phyloP scores from a whole-genome alignment of 164 flowering plant species.

The Paratinospora sagittata region DNA sequence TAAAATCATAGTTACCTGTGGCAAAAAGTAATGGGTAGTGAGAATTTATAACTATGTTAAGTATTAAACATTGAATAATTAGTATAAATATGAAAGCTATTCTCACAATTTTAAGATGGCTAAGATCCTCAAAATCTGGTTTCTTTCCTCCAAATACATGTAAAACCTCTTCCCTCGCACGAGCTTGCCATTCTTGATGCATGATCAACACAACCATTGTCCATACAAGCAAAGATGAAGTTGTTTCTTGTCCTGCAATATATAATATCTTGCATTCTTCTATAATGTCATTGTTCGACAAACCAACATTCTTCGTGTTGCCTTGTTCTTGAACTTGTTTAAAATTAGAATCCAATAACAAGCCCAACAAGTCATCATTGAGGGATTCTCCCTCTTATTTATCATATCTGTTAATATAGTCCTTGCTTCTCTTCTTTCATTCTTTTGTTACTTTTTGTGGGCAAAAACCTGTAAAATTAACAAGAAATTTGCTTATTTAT shows the following conservation, averaged over 20 bases:
- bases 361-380: constrained; percentile 5
- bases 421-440: constrained; percentile 13
- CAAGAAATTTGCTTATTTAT: too few relatives aligned
- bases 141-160: too few relatives aligned
- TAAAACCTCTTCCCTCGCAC: too few relatives aligned
- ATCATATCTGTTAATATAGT: constrained; percentile 8
- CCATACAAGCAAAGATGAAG: too few relatives aligned
- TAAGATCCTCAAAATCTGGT: too few relatives aligned
- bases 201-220: too few relatives aligned
- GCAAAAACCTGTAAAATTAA: constrained; percentile 1
- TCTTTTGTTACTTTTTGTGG: constrained; percentile 16
- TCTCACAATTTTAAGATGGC: too few relatives aligned
- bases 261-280: too few relatives aligned
- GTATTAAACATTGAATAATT: background rate
- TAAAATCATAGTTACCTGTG: constrained; percentile 12
- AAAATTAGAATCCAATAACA: background rate
- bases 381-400: constrained; percentile 10
- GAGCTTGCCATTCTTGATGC: too few relatives aligned
- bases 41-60: background rate
- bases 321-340: background rate
- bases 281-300: background rate
- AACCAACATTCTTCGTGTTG: background rate
- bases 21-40: background rate
- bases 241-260: too few relatives aligned
- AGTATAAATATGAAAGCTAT: background rate